These are phyloP conservation scores for Dactylellina leptospora DNA, from an alignment of 2,329 filamentous ascomycete genomes.

Conservation along the genomic window DNA sequence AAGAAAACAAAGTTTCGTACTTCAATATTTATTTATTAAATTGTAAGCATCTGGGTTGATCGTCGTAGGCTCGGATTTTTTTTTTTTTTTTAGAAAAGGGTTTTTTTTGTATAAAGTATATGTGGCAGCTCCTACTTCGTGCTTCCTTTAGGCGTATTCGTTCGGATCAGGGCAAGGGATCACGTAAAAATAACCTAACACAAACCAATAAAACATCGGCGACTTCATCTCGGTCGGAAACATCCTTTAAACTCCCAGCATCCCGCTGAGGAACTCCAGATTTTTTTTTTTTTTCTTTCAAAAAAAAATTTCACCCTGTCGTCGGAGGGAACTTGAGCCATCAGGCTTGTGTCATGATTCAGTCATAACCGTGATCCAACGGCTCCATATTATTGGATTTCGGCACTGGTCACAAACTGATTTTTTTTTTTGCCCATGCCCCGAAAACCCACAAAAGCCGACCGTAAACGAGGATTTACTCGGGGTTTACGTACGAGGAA, in stretches of 20 bases:
- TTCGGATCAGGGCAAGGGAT: conserved; percentile 19
- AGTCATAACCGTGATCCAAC: conserved; percentile 32
- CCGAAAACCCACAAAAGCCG: conserved; percentile 10
- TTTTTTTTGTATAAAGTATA: too few relatives aligned
- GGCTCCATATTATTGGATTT: conserved; percentile 29
- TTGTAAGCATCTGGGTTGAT: too few relatives aligned
- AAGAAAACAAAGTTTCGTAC: neutral
- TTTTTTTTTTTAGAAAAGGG: too few relatives aligned
- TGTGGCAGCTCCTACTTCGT: neutral
- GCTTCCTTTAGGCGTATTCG: conserved; percentile 32
- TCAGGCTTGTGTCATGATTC: conserved; percentile 1
- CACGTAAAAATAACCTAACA: conserved; percentile 53
- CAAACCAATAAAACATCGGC: conserved; percentile 36
- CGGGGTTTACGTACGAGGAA: conserved; percentile 44
- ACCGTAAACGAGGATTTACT: conserved; percentile 24
- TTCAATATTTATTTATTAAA: too few relatives aligned
- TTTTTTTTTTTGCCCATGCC: neutral
- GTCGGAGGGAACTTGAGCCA: conserved; percentile 22
- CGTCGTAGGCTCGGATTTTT: too few relatives aligned
- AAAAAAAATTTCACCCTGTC: conserved; percentile 33
- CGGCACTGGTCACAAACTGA: neutral
- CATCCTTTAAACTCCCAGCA: neutral
- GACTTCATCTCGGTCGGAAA: conserved; percentile 11
- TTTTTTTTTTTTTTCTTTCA: too few relatives aligned
- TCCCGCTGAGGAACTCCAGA: conserved; percentile 12